These are phyloP conservation scores for Podaxis sp. DNA, from an alignment of 768 basidiomycete genomes.

Conservation along the genomic window DNA sequence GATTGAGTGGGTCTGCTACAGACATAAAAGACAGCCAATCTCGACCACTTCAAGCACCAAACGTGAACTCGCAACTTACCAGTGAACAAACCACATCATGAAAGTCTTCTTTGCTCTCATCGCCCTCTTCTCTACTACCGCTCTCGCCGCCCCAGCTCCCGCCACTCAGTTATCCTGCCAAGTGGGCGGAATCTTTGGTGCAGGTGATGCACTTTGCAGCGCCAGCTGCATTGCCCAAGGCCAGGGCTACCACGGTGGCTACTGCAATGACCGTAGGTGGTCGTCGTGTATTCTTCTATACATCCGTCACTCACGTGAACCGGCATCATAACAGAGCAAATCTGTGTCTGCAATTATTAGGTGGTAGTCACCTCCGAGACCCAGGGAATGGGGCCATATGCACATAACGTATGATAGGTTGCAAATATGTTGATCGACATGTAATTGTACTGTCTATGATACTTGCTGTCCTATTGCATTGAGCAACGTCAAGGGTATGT, in stretches of 20 bases:
- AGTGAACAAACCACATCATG: too few relatives aligned
- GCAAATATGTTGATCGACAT: too few relatives aligned
- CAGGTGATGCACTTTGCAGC: conserved; percentile 6
- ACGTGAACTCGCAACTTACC: too few relatives aligned
- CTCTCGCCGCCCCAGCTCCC: background rate
- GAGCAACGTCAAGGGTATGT: too few relatives aligned
- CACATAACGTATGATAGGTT: too few relatives aligned
- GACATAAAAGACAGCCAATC: too few relatives aligned
- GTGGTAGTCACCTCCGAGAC: too few relatives aligned
- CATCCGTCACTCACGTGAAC: background rate
- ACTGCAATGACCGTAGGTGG: conserved; percentile 10
- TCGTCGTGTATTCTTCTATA: background rate
- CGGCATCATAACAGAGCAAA: background rate
- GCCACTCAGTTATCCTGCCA: conserved; percentile 2
- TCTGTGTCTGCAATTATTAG: background rate
- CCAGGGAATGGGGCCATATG: too few relatives aligned
- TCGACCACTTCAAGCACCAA: too few relatives aligned
- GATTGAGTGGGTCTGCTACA: too few relatives aligned
- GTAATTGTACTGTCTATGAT: too few relatives aligned
- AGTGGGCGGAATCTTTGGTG: conserved; percentile 9
- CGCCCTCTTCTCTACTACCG: background rate
- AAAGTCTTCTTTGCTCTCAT: background rate
- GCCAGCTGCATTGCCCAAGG: conserved; percentile 8
- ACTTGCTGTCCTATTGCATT: too few relatives aligned
- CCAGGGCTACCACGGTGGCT: conserved; percentile 7